Base-by-base conservation (phyloP, 768 basidiomycete genomes). In the Cyclocybe cylindracea region DNA sequence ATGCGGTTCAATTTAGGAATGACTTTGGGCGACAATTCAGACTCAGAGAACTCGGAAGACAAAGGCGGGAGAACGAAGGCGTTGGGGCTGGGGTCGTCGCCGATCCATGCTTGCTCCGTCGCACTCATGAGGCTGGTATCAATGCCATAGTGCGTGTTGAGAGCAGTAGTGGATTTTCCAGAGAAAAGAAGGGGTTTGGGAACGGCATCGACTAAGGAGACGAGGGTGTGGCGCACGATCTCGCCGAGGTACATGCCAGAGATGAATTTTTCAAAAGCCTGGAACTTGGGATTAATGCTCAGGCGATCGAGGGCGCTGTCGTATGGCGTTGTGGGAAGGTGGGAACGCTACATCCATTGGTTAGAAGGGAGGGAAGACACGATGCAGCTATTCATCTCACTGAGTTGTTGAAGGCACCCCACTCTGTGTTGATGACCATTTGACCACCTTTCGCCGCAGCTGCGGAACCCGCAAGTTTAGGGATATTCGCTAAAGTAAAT, bases 231-330 rank as follows among this genome's bases (percentile, higher is more conserved):
- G 36, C 97, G 87, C 19, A 87, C 81, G 55, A 98, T 83, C 71
- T 99, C 97, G 50, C 97, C 97, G 37, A 98, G 83, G 69, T 99
- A 99, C 96, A 99, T 98, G 50, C 97, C 97, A 1, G 94, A 97
- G 59, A 99, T 89, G 73, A 97, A 93, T 75, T 98, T 99, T 71
- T 99, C 97, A 66, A 94, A 98, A 2, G 91, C 91, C 67, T 98
- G 97, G 66, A 82, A 88, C 34, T 81, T 77, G 24, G 95, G 94
- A 63, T 99, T 99, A 71, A 98, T 98, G 51, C 89, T 92, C 62
- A 89, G 83, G 46, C 97, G 87, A 69, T 99, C 97, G 16, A 98
- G 75, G 54, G 87, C 84, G 71, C 90, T 94, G 69, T 99, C 97
- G 61, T 85, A 97, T 3, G 89, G 82, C 1, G 96, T 97, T 5